Conservation (phyloP, 495 filamentous ascomycete species). For the Elaphomyces granulatus region DNA sequence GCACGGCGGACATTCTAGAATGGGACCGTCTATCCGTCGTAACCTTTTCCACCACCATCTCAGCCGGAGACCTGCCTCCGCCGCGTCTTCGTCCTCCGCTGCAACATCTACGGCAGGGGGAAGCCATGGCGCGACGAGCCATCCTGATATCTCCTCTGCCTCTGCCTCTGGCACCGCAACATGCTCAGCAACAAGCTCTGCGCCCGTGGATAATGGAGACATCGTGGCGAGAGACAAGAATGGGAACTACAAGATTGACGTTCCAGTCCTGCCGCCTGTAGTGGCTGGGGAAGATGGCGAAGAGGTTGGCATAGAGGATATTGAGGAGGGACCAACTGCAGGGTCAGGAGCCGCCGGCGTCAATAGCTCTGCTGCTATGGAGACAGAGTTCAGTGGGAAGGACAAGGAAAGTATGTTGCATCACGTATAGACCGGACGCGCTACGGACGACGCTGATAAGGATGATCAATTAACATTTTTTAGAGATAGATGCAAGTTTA, state of each 20-base stretch:
- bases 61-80: conserved; percentile 47
- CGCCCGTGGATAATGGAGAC: conserved; percentile 38
- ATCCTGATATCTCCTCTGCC: conserved; percentile 13
- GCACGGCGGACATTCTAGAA: conserved; percentile 4
- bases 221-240: conserved; percentile 65
- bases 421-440: too few species aligned
- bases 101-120: conserved; percentile 14
- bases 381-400: conserved; percentile 20
- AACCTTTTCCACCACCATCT: conserved; percentile 64
- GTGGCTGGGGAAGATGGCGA: conserved; percentile 40
- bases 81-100: conserved; percentile 16
- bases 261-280: conserved; percentile 40
- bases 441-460: neutral
- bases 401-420: conserved; percentile 37
- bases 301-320: conserved; percentile 29
- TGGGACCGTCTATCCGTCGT: conserved; percentile 41
- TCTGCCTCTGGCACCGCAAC: conserved; percentile 23
- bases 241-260: conserved; percentile 58
- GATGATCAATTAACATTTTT: conserved; percentile 4
- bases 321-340: conserved; percentile 16
- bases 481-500: conserved; percentile 35
- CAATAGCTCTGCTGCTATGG: conserved; percentile 9
- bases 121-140: neutral
- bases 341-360: conserved; percentile 10
- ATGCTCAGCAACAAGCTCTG: conserved; percentile 19